Conservation (phyloP, 2,329 filamentous ascomycete genomes). For the Endothia cerciana region DNA sequence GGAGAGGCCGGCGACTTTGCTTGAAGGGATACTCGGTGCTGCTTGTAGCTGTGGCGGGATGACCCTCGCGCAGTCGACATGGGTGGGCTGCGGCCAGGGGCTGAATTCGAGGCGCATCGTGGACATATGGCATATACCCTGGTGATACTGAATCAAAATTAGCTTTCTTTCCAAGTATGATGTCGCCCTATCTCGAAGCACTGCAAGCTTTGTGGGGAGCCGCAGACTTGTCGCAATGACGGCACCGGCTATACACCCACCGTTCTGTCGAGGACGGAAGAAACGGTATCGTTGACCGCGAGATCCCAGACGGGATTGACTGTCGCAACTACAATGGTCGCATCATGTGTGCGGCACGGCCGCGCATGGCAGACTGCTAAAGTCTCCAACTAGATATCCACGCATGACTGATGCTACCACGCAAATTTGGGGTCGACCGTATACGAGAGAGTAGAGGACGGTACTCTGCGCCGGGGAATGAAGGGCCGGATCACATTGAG, state of each 20-base stretch:
- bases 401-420: not conserved
- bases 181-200: not conserved
- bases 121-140: constrained; percentile 2
- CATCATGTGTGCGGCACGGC: no score
- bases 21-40: not conserved
- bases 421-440: no score
- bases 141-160: not conserved
- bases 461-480: no score
- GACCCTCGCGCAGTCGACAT: not conserved
- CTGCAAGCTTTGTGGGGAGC: no score
- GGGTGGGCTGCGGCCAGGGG: not conserved
- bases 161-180: not conserved
- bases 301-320: no score
- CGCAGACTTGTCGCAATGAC: no score
- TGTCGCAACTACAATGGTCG: no score
- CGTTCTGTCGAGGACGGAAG: no score
- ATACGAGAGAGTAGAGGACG: not conserved
- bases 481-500: no score
- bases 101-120: not conserved
- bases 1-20: constrained; percentile 1
- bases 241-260: no score
- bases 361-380: not conserved
- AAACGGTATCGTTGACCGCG: no score
- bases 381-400: not conserved
- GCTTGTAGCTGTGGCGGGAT: not conserved